Evolutionary conservation across 306 rosid species (phyloP), one percentile per base, ranked within the genome.

Genomic region (Citrullus mucosospermus): DNA sequence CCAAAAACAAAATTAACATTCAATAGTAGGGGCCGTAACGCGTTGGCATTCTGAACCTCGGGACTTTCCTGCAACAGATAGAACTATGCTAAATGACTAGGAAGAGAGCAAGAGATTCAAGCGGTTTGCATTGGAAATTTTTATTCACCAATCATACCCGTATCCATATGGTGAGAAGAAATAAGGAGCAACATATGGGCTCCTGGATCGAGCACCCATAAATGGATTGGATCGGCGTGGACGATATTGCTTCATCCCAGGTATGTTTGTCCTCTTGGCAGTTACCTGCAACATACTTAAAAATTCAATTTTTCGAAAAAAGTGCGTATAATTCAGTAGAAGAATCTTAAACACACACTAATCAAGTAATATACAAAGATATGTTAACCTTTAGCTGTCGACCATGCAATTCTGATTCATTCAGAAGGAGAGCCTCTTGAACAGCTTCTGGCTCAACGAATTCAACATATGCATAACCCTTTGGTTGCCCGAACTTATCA

Each of bases 381-480:
- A 39, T 38, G 63, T 61, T 70, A 56, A 90, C 97, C 95, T 92
- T 92, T 85, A 92, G 85, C 80, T 90, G 97, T 58, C 97, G 97
- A 32, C 95, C 97, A 82, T 90, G 97, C 22, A 92, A 89, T 80
- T 90, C 91, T 78, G 97, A 88, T 80, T 92, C 97, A 83, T 88
- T 92, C 87, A 92, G 77, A 69, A 62, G 83, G 55, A 92, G 81
- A 58, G 95, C 97, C 82, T 88, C 95, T 77, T 92, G 95, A 80
- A 92, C 95, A 85, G 95, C 97, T 78, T 92, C 93, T 5, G 76
- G 80, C 84, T 92, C 97, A 9, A 92, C 22, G 78, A 92, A 92
- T 69, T 92, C 97, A 76, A 90, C 97, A 83, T 92, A 92, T 30
- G 97, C 97, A 87, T 88, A 92, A 50, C 97, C 97, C 85, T 92